Percentiles rank a stretch among this genome's conserved stretches.
Conservation (phyloP, 1,284 basidiomycete genomes). For the Wallemia ichthyophaga region DNA sequence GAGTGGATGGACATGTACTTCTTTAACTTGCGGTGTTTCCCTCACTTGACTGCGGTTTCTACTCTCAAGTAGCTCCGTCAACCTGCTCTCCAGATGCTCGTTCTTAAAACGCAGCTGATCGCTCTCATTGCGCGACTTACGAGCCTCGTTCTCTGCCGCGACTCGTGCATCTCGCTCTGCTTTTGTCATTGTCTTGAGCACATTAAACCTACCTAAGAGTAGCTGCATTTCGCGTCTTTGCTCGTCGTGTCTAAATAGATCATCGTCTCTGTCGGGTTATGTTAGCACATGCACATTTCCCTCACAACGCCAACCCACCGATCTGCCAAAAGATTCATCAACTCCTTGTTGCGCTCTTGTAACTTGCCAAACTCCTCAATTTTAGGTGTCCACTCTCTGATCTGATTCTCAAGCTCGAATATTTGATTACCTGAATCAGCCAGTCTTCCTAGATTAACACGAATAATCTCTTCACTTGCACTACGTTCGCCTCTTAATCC, state of each 20-base stretch:
- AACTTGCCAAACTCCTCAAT: background rate
- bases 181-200: background rate
- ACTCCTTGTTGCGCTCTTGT: background rate
- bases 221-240: background rate
- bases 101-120: background rate
- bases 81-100: background rate
- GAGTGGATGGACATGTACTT: background rate
- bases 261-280: background rate
- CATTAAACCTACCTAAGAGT: background rate
- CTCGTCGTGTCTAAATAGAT: background rate
- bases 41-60: background rate
- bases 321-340: background rate
- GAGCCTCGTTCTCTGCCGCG: background rate
- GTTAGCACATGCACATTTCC: background rate
- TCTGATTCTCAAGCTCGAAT: background rate
- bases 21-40: background rate
- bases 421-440: conserved; percentile 13
- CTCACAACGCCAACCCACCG: too few species aligned
- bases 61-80: background rate
- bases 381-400: background rate
- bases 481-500: conserved; percentile 10
- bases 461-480: conserved; percentile 8
- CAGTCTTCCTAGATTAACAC: conserved; percentile 12
- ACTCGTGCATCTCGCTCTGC: background rate
- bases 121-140: background rate